Base-by-base conservation (phyloP, 1,284 basidiomycete species). In the Irpex lacteus region DNA sequence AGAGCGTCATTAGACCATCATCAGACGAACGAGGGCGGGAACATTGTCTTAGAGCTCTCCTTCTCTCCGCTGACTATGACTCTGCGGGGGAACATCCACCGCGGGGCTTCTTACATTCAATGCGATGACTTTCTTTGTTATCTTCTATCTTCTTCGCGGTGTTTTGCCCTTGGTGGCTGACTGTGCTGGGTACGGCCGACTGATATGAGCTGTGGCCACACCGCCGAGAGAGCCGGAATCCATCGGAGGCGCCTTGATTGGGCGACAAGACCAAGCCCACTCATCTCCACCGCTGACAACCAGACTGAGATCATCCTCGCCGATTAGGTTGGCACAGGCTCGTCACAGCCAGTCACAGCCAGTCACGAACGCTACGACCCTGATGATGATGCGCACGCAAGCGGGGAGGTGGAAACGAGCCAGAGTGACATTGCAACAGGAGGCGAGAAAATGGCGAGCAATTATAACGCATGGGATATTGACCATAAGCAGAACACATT, bases 401-500 rank as follows among this genome's bases (percentile, higher is more conserved):
- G 40, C 40, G 15, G 40, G 11, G 40, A 44, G 40, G 40, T 44
- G 40, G 40, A 44, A 44, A 44, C 15, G 40, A 44, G 15, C 40
- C 15, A 11, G 36, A 60, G 32, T 50, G 59, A 52, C 34, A 60
- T 60, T 50, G 59, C 37, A 63, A 52, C 64, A 11, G 54, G 32
- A 26, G 18, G 50, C 38, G 55, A 53, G 60, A 38, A 59, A 49
- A 38, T 50, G 52, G 64, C 53, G 50, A 11, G 18, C 26, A 59
- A 63, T 63, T 63, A 63, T 54, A 34, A 26, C 15, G 54, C 50
- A 56, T 18, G 36, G 38, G 47, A 63, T 63, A 59, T 34, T 53
- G 37, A 32, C 32, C 40, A 65, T 52, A 65, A 36, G 58, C 34
- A 60, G 59, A 61, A 62, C 34, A 55, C 62, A 55, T 61, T 36